phyloP scores from a whole-genome alignment of 139 green algal species.

The Asterochloris sp. region DNA sequence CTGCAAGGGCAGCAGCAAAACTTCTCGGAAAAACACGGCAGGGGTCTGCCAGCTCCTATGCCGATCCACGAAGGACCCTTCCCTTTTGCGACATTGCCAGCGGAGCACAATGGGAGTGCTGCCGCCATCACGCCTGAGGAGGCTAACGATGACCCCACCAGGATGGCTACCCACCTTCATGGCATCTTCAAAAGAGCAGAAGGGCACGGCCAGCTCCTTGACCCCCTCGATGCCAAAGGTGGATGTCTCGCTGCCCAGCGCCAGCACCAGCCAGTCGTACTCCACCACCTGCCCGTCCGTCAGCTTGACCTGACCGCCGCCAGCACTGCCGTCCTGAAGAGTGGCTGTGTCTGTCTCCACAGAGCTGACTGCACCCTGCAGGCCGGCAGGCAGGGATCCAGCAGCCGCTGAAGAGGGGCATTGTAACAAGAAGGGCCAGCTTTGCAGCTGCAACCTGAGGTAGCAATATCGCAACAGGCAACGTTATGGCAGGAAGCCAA shows the following conservation, averaged over 20 bases:
- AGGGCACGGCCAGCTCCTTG: slow-evolving; percentile 74
- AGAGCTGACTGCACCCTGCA: no score
- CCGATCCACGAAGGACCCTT: no score
- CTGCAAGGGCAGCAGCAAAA: not conserved
- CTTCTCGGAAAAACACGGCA: not conserved
- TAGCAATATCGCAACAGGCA: no score
- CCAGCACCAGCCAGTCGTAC: slow-evolving; percentile 91
- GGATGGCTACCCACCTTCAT: slow-evolving; percentile 6
- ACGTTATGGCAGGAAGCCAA: no score
- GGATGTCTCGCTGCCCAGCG: slow-evolving; percentile 68
- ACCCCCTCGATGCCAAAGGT: slow-evolving; percentile 76
- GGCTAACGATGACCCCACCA: not conserved
- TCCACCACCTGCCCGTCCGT: slow-evolving; percentile 47
- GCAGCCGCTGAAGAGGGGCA: no score
- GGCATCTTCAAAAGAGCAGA: slow-evolving; percentile 78
- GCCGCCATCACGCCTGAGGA: no score
- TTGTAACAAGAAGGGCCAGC: no score
- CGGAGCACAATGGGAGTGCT: no score
- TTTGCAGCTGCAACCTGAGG: no score
- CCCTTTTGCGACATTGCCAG: no score
- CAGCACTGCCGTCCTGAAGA: not conserved
- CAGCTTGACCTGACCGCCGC: slow-evolving; percentile 58
- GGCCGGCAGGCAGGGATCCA: no score
- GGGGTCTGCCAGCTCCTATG: not conserved
- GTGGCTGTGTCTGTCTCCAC: no score